Evolutionary conservation across 1,284 basidiomycete genomes (phyloP).

Genomic region (Schizopora paradoxa): DNA sequence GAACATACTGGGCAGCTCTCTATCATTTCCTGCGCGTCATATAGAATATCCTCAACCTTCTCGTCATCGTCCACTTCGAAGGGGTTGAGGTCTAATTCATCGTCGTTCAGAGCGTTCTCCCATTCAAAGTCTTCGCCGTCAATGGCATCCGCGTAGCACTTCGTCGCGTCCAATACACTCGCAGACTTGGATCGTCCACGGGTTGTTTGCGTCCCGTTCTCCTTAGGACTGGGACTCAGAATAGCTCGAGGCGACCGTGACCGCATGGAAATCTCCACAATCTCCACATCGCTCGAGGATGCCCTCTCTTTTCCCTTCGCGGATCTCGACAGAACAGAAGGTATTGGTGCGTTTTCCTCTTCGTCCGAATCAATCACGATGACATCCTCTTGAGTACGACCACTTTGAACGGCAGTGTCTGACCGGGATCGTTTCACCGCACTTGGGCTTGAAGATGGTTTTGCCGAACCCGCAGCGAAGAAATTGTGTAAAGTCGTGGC

Average conservation of each 20-base stretch:
- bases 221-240: background rate
- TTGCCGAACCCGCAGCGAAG: slow-evolving; percentile 32
- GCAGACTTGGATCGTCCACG: background rate
- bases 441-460: slow-evolving; percentile 18
- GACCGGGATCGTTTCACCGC: slow-evolving; percentile 11
- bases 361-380: slow-evolving; percentile 61
- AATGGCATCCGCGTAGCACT: slow-evolving; percentile 25
- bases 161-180: too few relatives aligned
- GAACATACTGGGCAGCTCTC: slow-evolving; percentile 39
- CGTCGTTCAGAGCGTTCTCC: slow-evolving; percentile 54
- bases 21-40: slow-evolving; percentile 25
- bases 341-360: slow-evolving; percentile 23
- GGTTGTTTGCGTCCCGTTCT: background rate
- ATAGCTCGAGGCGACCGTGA: background rate
- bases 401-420: slow-evolving; percentile 5
- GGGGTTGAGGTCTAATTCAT: slow-evolving; percentile 39
- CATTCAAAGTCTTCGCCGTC: slow-evolving; percentile 41
- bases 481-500: slow-evolving; percentile 46
- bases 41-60: slow-evolving; percentile 21
- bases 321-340: too few relatives aligned
- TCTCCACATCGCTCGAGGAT: slow-evolving; percentile 24
- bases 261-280: too few relatives aligned
- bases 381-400: slow-evolving; percentile 31
- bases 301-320: background rate
- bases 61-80: slow-evolving; percentile 22